Evolutionary conservation across 768 basidiomycete species (phyloP).

Genomic region (Fistulinella prunicolor): DNA sequence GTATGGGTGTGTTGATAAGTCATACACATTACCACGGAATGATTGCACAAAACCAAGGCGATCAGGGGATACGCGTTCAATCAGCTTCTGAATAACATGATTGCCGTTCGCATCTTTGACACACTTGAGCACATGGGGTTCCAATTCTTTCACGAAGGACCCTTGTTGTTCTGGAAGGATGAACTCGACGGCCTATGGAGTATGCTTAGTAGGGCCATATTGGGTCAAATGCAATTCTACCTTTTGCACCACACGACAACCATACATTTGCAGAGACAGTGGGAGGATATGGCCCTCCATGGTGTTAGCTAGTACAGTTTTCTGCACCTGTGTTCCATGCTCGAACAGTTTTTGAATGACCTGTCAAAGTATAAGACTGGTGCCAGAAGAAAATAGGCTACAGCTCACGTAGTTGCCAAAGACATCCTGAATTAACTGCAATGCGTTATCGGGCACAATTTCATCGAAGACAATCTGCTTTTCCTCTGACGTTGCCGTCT

Average conservation of each 20-base stretch:
- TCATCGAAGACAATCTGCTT: slow-evolving; percentile 81
- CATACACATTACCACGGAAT: slow-evolving; percentile 76
- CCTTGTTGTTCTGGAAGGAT: slow-evolving; percentile 77
- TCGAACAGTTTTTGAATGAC: slow-evolving; percentile 95
- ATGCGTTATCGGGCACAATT: slow-evolving; percentile 71
- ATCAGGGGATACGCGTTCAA: slow-evolving; percentile 76
- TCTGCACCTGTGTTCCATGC: slow-evolving; percentile 74
- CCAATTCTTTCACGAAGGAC: slow-evolving; percentile 72
- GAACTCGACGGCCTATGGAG: slow-evolving; percentile 74
- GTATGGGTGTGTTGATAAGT: slow-evolving; percentile 84
- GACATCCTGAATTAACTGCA: slow-evolving; percentile 84
- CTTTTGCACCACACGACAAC: slow-evolving; percentile 95
- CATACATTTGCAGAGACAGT: slow-evolving; percentile 90
- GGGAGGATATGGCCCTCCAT: slow-evolving; percentile 78
- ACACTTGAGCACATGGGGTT: slow-evolving; percentile 76
- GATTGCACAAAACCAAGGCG: slow-evolving; percentile 69
- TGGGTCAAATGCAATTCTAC: slow-evolving; percentile 36
- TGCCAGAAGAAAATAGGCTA: not conserved
- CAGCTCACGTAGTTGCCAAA: slow-evolving; percentile 91
- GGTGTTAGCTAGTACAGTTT: slow-evolving; percentile 58
- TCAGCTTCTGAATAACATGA: slow-evolving; percentile 90
- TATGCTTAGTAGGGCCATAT: slow-evolving; percentile 2
- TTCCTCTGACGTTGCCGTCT: slow-evolving; percentile 73
- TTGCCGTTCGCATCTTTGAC: slow-evolving; percentile 93
- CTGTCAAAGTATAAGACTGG: slow-evolving; percentile 37